phyloP scores from a whole-genome alignment of 2,329 filamentous ascomycete genomes.

The Cadophora sp. region DNA sequence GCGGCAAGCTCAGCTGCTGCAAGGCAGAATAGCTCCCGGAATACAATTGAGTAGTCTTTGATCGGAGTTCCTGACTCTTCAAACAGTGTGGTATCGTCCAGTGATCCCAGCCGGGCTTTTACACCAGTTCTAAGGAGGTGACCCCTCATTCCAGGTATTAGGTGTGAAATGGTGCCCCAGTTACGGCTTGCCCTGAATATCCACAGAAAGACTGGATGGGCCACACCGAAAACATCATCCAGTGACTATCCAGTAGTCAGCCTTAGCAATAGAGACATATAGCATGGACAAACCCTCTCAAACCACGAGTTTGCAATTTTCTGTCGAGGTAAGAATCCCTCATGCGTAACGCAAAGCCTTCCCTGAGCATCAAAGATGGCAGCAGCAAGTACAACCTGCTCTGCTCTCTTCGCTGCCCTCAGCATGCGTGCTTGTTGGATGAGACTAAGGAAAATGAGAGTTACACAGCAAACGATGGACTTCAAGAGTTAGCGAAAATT shows the following conservation, averaged over 20 bases:
- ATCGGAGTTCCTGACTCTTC: conserved; percentile 64
- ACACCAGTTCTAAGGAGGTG: conserved; percentile 63
- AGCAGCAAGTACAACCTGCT: conserved; percentile 61
- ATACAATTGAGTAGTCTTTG: conserved; percentile 75
- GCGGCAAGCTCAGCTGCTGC: conserved; percentile 77
- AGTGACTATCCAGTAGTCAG: conserved; percentile 53
- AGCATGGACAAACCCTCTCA: conserved; percentile 58
- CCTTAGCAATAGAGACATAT: neutral
- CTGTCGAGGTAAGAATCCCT: conserved; percentile 72
- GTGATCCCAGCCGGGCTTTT: conserved; percentile 46
- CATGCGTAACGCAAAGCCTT: conserved; percentile 71
- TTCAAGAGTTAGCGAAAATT: conserved; percentile 42
- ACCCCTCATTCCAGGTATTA: conserved; percentile 74
- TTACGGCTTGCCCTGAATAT: conserved; percentile 82
- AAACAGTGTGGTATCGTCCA: conserved; percentile 53
- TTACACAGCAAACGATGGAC: conserved; percentile 66
- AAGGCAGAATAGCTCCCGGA: conserved; percentile 84
- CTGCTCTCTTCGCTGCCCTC: conserved; percentile 49
- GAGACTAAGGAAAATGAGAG: conserved; percentile 61
- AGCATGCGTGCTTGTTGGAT: conserved; percentile 51
- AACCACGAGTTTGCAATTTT: conserved; percentile 83
- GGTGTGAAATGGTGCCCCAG: conserved; percentile 72
- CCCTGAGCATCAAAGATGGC: conserved; percentile 73
- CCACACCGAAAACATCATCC: conserved; percentile 76
- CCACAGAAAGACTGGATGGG: conserved; percentile 86